Percentiles rank a stretch among this genome's conserved stretches.
Evolutionary conservation across 306 rosid genomes (phyloP).

Genomic region (Quercus glauca): DNA sequence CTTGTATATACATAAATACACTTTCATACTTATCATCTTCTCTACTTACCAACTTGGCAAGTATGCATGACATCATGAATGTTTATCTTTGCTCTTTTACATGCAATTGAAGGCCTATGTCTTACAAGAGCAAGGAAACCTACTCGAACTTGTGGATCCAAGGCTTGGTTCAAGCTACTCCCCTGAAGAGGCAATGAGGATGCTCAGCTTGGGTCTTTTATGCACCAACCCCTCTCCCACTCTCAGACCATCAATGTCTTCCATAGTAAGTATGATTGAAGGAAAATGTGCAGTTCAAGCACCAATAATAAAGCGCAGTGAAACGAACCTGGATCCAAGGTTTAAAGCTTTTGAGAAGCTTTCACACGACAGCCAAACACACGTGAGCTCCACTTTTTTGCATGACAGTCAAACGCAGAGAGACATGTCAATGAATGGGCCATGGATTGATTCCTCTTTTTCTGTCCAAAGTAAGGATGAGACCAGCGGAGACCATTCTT

Average conservation of each 20-base stretch:
- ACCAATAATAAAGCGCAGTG: conserved; percentile 23
- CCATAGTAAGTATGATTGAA: conserved; percentile 32
- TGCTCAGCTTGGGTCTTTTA: conserved; percentile 39
- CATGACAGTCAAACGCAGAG: conserved; percentile 40
- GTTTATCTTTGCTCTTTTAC: neutral
- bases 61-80: neutral
- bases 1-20: neutral
- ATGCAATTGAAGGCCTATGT: conserved; percentile 25
- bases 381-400: conserved; percentile 30
- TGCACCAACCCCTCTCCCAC: conserved; percentile 32
- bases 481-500: conserved; percentile 14
- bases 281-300: conserved; percentile 18
- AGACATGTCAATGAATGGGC: conserved; percentile 49
- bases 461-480: conserved; percentile 37
- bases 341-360: conserved; percentile 65
- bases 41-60: neutral
- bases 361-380: conserved; percentile 56
- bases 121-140: conserved; percentile 24
- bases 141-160: conserved; percentile 42
- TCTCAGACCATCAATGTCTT: conserved; percentile 40
- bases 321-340: conserved; percentile 36
- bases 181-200: conserved; percentile 27
- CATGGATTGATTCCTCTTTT: conserved; percentile 55
- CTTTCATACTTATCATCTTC: neutral
- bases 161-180: conserved; percentile 32